Percentiles rank a stretch among this genome's conserved stretches.
Evolutionary conservation across 208 protist genomes (phyloP).

Genomic region (Polymyxa betae): DNA sequence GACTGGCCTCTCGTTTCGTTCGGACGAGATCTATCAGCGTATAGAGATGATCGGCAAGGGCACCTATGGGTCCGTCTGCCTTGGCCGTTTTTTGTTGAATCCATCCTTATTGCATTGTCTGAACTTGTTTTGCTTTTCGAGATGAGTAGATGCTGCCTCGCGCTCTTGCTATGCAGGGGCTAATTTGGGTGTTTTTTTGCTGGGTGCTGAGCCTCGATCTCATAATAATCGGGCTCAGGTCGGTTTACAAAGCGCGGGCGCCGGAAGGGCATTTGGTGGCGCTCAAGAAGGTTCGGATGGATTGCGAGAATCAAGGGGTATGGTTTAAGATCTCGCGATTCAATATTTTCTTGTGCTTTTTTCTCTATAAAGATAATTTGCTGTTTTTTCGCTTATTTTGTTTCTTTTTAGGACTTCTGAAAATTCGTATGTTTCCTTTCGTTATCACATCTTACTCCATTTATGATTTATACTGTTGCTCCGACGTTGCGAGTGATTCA

Average conservation of each 20-base stretch:
- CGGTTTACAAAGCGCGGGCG: slow-evolving; percentile 45
- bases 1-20: no score
- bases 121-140: neutral
- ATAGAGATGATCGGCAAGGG: slow-evolving; percentile 54
- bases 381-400: slow-evolving; percentile 2
- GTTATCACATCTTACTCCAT: no score
- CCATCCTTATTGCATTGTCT: neutral
- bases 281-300: slow-evolving; percentile 56
- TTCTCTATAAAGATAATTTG: neutral
- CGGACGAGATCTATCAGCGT: slow-evolving; percentile 49
- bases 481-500: no score
- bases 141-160: no score
- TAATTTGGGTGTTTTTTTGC: neutral
- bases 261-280: slow-evolving; percentile 44
- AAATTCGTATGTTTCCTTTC: neutral
- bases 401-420: slow-evolving; percentile 8
- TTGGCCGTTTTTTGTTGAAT: no score
- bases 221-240: slow-evolving; percentile 16
- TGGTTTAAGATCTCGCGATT: neutral
- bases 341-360: neutral
- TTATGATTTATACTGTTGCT: no score
- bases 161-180: neutral
- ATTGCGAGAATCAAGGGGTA: slow-evolving; percentile 54
- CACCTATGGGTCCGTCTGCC: slow-evolving; percentile 59
- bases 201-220: neutral